phyloP scores from a whole-genome alignment of 768 basidiomycete genomes.

The Lactarius evosmus region DNA sequence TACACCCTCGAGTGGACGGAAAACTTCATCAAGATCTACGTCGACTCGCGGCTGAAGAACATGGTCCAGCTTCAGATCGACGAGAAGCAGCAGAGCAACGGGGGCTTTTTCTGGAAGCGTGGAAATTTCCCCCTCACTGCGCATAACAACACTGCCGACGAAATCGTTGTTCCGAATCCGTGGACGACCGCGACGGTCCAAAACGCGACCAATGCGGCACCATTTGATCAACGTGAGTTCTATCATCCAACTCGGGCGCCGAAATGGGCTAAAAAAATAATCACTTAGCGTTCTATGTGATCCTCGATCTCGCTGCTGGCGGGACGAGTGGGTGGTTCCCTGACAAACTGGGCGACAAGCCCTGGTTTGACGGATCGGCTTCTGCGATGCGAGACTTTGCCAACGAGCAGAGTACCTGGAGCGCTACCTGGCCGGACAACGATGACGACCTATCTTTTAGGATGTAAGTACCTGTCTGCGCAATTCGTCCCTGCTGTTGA shows the following conservation, averaged over 20 bases:
- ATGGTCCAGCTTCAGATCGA: constrained; percentile 50
- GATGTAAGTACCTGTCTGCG: constrained; percentile 43
- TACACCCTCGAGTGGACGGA: constrained; percentile 61
- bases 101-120: constrained; percentile 49
- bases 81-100: constrained; percentile 33
- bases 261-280: constrained; percentile 21
- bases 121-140: constrained; percentile 52
- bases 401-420: constrained; percentile 59
- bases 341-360: constrained; percentile 56
- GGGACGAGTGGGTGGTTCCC: constrained; percentile 72
- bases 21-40: constrained; percentile 51
- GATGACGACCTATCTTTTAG: constrained; percentile 64
- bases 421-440: constrained; percentile 66
- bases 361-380: constrained; percentile 62
- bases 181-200: constrained; percentile 41
- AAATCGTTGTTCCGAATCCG: constrained; percentile 45
- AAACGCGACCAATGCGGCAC: constrained; percentile 47
- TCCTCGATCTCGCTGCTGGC: constrained; percentile 77
- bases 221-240: constrained; percentile 50
- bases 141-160: constrained; percentile 40
- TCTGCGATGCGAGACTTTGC: constrained; percentile 75
- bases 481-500: not conserved
- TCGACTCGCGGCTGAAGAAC: constrained; percentile 50
- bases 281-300: constrained; percentile 67
- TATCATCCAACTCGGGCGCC: not conserved